Evolutionary conservation across 345 rosid species (phyloP).

Genomic region (Eucalyptus cloeziana): DNA sequence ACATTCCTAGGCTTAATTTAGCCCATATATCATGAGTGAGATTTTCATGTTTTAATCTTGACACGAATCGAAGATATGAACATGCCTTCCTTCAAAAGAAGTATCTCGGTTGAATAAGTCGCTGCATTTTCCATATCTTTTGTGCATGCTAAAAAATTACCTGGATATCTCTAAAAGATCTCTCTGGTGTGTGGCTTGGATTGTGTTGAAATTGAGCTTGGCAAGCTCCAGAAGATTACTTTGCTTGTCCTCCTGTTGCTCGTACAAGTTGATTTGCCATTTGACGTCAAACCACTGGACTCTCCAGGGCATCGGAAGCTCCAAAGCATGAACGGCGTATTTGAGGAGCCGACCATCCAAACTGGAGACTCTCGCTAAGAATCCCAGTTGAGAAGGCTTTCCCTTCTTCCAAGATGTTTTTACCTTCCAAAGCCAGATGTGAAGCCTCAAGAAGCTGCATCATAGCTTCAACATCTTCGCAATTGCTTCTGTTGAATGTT

Average conservation of each 20-base stretch:
- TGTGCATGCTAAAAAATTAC: neutral
- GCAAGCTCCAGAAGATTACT: slow-evolving; percentile 13
- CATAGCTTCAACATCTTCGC: slow-evolving; percentile 7
- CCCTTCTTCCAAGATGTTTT: slow-evolving; percentile 11
- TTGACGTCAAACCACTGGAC: slow-evolving; percentile 37
- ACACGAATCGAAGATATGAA: neutral
- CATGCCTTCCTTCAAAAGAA: too few relatives aligned
- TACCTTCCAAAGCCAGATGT: slow-evolving; percentile 14
- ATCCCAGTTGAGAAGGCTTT: neutral
- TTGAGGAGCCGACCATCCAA: neutral
- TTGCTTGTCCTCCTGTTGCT: neutral
- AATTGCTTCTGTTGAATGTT: neutral
- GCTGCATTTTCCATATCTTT: too few relatives aligned
- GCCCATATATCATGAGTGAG: neutral
- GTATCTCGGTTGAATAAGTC: too few relatives aligned
- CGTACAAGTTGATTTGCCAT: slow-evolving; percentile 17
- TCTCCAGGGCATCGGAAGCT: slow-evolving; percentile 27
- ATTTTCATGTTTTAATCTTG: neutral
- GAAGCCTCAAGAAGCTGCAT: slow-evolving; percentile 38
- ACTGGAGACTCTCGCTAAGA: neutral
- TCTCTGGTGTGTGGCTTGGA: slow-evolving; percentile 31
- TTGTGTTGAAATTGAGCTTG: slow-evolving; percentile 27
- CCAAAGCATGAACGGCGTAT: slow-evolving; percentile 8
- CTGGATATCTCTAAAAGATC: slow-evolving; percentile 28
- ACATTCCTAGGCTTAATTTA: neutral